Percentiles rank a stretch among this genome's conserved stretches.
These are phyloP conservation scores for Laetiporus sulphureus DNA, from an alignment of 1,284 basidiomycete species.

Conservation along the genomic window DNA sequence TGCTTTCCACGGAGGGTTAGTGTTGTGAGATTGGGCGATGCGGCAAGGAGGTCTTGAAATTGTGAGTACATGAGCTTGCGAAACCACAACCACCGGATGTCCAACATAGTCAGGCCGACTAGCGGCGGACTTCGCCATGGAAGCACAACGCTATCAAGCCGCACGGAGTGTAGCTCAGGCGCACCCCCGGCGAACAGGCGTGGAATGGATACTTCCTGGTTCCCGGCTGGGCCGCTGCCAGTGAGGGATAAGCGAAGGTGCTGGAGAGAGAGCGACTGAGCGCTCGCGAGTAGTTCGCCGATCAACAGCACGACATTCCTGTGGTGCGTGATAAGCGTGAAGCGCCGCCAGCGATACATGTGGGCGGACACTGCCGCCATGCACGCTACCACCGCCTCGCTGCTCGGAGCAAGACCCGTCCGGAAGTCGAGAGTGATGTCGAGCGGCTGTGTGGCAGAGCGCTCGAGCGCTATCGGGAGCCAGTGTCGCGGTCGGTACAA, in stretches of 20 bases:
- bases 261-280: slow-evolving; percentile 15
- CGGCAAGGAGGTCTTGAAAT: slow-evolving; percentile 17
- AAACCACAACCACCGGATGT: slow-evolving; percentile 23
- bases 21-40: slow-evolving; percentile 16
- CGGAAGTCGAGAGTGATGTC: slow-evolving; percentile 23
- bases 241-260: slow-evolving; percentile 19
- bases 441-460: slow-evolving; percentile 14
- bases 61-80: slow-evolving; percentile 19
- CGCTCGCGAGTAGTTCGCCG: slow-evolving; percentile 12
- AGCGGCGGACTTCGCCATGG: slow-evolving; percentile 16
- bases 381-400: slow-evolving; percentile 12
- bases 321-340: slow-evolving; percentile 18
- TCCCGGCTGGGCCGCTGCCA: slow-evolving; percentile 16
- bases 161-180: slow-evolving; percentile 16
- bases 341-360: slow-evolving; percentile 17
- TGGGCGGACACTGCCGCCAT: slow-evolving; percentile 14
- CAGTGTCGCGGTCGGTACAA: slow-evolving; percentile 15
- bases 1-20: slow-evolving; percentile 23
- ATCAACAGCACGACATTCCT: slow-evolving; percentile 15
- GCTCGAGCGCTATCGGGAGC: slow-evolving; percentile 16
- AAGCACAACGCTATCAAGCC: slow-evolving; percentile 19
- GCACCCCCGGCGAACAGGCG: slow-evolving; percentile 18
- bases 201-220: slow-evolving; percentile 18
- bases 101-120: slow-evolving; percentile 16
- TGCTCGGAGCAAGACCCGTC: slow-evolving; percentile 9